A percentile compares a stretch with the other conserved stretches of the same genome.
These are phyloP conservation scores for Fraxinus greggii DNA, from an alignment of 305 asterid species.

Conservation along the genomic window DNA sequence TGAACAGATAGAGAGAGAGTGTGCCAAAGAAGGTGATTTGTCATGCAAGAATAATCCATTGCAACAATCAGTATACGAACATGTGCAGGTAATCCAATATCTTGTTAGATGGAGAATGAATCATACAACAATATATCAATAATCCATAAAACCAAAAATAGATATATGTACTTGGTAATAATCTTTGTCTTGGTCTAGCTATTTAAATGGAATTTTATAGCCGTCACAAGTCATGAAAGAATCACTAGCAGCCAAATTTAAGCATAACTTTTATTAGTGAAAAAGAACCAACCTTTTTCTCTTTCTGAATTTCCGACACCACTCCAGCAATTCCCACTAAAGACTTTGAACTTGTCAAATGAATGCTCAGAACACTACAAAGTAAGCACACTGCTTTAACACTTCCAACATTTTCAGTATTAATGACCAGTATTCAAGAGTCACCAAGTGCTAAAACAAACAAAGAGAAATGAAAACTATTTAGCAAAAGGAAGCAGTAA, in stretches of 20 bases:
- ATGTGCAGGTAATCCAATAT: constrained; percentile 11
- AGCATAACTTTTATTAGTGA: neutral
- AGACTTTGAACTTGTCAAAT: constrained; percentile 94
- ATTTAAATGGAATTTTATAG: neutral
- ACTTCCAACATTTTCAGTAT: constrained; percentile 22
- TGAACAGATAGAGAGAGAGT: neutral
- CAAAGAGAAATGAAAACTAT: neutral
- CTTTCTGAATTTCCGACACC: constrained; percentile 85
- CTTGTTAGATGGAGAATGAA: neutral
- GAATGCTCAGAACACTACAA: constrained; percentile 86
- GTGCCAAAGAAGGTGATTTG: neutral
- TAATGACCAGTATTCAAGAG: neutral
- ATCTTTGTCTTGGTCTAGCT: constrained; percentile 2
- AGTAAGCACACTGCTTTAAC: constrained; percentile 17
- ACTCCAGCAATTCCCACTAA: constrained; percentile 94
- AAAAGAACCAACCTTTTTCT: constrained; percentile 69
- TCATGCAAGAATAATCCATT: neutral
- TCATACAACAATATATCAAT: neutral
- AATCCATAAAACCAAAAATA: constrained; percentile 2
- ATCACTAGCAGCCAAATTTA: constrained; percentile 12
- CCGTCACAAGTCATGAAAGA: constrained; percentile 21
- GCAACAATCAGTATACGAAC: neutral
- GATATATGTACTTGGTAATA: constrained; percentile 10
- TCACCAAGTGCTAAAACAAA: neutral
- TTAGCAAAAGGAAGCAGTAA: neutral